These are phyloP conservation scores for Perilla frutescens DNA, from an alignment of 257 asterid species.

Conservation along the genomic window DNA sequence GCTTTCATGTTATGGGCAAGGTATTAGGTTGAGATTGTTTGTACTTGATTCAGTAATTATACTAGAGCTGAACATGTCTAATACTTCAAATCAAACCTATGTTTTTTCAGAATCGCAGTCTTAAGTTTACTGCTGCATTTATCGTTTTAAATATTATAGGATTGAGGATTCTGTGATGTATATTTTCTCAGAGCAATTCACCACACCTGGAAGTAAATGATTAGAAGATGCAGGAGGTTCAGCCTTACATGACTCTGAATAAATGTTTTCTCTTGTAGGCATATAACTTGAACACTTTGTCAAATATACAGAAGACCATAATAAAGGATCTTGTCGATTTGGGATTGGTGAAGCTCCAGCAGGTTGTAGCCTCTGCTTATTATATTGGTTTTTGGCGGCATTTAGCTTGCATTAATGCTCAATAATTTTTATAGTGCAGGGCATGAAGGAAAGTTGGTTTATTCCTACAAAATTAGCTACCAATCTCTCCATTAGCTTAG, in stretches of 20 bases:
- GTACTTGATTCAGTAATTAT: slow-evolving; percentile 7
- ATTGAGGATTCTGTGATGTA: background rate
- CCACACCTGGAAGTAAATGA: slow-evolving; percentile 23
- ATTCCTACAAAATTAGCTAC: slow-evolving; percentile 96
- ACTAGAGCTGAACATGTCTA: background rate
- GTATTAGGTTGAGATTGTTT: slow-evolving; percentile 46
- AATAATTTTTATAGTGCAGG: slow-evolving; percentile 55
- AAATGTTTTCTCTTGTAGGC: slow-evolving; percentile 62
- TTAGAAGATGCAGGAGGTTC: slow-evolving; percentile 29
- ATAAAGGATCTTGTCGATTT: slow-evolving; percentile 88
- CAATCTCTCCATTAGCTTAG: slow-evolving; percentile 92
- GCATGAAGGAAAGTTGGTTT: slow-evolving; percentile 94
- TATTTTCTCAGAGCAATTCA: slow-evolving; percentile 18
- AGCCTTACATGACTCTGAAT: slow-evolving; percentile 27
- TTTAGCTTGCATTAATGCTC: slow-evolving; percentile 29
- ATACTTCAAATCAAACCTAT: no score
- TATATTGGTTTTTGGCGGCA: slow-evolving; percentile 10
- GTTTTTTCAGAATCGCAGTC: background rate
- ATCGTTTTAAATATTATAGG: slow-evolving; percentile 1
- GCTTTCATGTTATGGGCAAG: slow-evolving; percentile 97
- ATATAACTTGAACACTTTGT: slow-evolving; percentile 79
- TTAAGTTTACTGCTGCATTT: background rate
- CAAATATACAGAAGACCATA: slow-evolving; percentile 67
- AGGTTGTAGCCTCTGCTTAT: slow-evolving; percentile 56
- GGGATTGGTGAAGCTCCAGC: slow-evolving; percentile 95